phyloP scores from a whole-genome alignment of 179 eudicot species.

The Spergularia azorica region DNA sequence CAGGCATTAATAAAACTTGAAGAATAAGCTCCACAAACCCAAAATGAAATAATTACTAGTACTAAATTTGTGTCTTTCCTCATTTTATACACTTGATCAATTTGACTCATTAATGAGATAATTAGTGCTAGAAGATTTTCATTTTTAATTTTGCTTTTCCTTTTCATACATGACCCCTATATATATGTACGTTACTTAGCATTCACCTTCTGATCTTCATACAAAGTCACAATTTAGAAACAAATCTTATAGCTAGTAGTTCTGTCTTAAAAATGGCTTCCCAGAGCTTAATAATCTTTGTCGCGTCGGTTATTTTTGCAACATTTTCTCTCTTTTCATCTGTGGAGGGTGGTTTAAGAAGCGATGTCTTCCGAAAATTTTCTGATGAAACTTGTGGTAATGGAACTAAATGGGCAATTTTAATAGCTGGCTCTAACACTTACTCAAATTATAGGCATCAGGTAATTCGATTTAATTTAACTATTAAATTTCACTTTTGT shows the following conservation, averaged over 20 bases:
- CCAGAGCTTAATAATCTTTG: constrained; percentile 1
- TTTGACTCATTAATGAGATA: too few species aligned
- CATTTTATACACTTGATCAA: too few species aligned
- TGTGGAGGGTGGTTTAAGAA: constrained; percentile 14
- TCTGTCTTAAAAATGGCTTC: constrained; percentile 13
- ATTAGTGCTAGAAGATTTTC: too few species aligned
- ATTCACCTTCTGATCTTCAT: too few species aligned
- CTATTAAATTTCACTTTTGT: background rate
- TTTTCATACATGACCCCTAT: too few species aligned
- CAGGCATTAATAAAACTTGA: too few species aligned
- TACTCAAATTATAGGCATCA: constrained; percentile 35
- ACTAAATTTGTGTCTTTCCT: too few species aligned
- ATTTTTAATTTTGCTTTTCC: too few species aligned
- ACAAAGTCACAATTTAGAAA: too few species aligned
- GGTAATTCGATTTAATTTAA: constrained; percentile 8
- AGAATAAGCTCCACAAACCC: too few species aligned
- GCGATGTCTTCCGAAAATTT: background rate
- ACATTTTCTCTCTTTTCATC: background rate
- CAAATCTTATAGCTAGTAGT: background rate
- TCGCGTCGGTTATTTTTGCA: background rate
- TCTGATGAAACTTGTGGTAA: constrained; percentile 22
- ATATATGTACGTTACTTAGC: too few species aligned
- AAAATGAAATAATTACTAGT: too few species aligned
- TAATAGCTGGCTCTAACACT: constrained; percentile 34
- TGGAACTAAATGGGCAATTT: constrained; percentile 36